These are phyloP conservation scores for Saxophila tyrrhenica DNA, from an alignment of 495 filamentous ascomycete species.

Conservation along the genomic window DNA sequence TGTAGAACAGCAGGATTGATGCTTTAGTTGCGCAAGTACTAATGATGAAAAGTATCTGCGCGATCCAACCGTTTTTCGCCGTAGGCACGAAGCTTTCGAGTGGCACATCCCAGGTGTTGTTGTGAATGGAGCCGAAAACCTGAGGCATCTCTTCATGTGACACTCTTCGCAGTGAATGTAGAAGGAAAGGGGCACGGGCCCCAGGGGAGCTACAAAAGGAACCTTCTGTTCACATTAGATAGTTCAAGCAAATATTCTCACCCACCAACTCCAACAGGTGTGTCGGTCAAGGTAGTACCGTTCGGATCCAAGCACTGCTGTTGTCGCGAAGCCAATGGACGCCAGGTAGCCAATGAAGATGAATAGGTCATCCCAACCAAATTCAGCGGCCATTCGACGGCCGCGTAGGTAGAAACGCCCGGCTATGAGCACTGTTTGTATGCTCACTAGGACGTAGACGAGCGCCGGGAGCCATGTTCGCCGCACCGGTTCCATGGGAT, in stretches of 20 bases:
- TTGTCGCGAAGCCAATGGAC: conserved; percentile 2
- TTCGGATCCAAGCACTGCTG: not conserved
- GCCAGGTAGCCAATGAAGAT: conserved; percentile 4
- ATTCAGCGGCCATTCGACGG: not conserved
- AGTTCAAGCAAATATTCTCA: no score
- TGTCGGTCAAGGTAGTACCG: conserved; percentile 21
- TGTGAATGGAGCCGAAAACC: no score
- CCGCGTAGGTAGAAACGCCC: conserved; percentile 5
- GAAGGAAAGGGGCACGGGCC: no score
- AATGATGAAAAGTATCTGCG: conserved; percentile 18
- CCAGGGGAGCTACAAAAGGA: no score
- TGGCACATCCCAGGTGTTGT: not conserved
- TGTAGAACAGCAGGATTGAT: conserved; percentile 20
- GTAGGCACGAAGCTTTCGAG: not conserved
- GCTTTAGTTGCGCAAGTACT: conserved; percentile 19
- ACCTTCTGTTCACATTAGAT: no score
- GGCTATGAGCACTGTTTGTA: conserved; percentile 1
- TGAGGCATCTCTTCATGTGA: no score
- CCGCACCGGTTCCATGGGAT: conserved; percentile 2
- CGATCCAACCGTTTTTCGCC: conserved; percentile 17
- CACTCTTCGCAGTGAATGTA: no score
- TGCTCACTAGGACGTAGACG: not conserved
- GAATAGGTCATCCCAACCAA: conserved; percentile 11
- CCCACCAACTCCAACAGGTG: conserved; percentile 16
- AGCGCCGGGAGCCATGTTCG: conserved; percentile 6